Conservation (phyloP, 177 flowering plant genomes). For the Vitis hybrid region DNA sequence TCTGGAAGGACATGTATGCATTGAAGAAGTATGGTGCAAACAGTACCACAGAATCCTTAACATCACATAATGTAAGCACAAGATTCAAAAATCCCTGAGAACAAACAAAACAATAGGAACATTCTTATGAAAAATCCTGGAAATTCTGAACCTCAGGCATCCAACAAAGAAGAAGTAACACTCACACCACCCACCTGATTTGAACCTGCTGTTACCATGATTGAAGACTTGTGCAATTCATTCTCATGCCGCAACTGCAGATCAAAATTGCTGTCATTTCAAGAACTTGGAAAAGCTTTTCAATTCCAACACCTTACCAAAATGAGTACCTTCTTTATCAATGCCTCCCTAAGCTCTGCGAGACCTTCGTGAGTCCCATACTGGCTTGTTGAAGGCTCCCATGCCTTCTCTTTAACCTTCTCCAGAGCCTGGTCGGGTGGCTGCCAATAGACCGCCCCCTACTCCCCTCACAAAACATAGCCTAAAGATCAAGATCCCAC, state of each 20-base stretch:
- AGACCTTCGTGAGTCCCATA: conserved; percentile 20
- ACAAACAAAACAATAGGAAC: not conserved
- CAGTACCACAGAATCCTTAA: conserved; percentile 12
- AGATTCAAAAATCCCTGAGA: conserved; percentile 19
- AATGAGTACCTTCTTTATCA: conserved; percentile 12
- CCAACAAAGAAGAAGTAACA: not conserved
- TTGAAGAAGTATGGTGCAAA: conserved; percentile 22
- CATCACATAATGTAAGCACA: conserved; percentile 18
- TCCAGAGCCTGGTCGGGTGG: conserved; percentile 17
- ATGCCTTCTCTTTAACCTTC: conserved; percentile 7
- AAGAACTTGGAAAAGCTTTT: no score
- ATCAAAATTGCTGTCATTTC: not conserved
- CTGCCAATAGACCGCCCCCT: conserved; percentile 11
- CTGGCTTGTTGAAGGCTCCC: conserved; percentile 7
- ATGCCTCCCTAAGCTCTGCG: conserved; percentile 14
- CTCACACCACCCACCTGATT: conserved; percentile 11
- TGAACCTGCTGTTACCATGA: conserved; percentile 18
- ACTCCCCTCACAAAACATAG: no score
- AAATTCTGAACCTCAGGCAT: not conserved
- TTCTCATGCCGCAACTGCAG: conserved; percentile 15
- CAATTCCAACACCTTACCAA: no score
- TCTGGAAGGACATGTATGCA: conserved; percentile 16
- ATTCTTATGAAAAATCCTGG: not conserved
- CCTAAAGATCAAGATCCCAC: no score
- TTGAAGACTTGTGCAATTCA: conserved; percentile 13